Evolutionary conservation across 176 grass and related monocot species (phyloP).

Genomic region (Elaeis guineensis): DNA sequence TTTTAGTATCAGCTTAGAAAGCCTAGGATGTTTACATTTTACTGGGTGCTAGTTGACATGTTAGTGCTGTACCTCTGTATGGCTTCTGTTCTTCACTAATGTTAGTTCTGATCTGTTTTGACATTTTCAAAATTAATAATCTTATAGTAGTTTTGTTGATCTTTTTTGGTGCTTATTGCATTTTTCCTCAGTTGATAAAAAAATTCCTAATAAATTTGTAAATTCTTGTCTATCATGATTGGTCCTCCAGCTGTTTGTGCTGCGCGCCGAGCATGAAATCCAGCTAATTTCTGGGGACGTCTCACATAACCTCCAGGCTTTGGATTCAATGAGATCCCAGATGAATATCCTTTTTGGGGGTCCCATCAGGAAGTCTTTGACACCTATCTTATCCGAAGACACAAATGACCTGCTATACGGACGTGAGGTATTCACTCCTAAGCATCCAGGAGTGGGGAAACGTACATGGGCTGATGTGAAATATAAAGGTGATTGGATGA

Average conservation of each 20-base stretch:
- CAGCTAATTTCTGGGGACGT: slow-evolving; percentile 42
- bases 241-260: slow-evolving; percentile 42
- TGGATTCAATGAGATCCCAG: slow-evolving; percentile 47
- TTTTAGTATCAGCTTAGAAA: too few species aligned
- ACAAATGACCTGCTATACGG: slow-evolving; percentile 15
- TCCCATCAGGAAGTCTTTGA: slow-evolving; percentile 18
- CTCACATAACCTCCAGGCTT: slow-evolving; percentile 25
- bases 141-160: too few species aligned
- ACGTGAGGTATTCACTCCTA: slow-evolving; percentile 61
- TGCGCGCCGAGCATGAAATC: slow-evolving; percentile 67
- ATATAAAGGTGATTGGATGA: slow-evolving; percentile 90
- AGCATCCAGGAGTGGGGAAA: slow-evolving; percentile 40
- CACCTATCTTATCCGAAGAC: slow-evolving; percentile 10
- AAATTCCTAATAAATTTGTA: too few species aligned
- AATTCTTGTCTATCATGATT: too few species aligned
- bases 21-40: too few species aligned
- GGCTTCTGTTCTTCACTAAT: too few species aligned
- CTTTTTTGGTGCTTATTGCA: too few species aligned
- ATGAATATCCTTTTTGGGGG: slow-evolving; percentile 46
- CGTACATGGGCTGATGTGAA: slow-evolving; percentile 36
- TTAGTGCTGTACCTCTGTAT: too few species aligned
- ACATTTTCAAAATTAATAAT: too few species aligned
- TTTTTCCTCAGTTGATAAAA: too few species aligned
- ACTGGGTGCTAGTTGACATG: too few species aligned
- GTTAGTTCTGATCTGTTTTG: too few species aligned